Conservation (phyloP, 2,329 filamentous ascomycete species). For the Fusarium humuli region DNA sequence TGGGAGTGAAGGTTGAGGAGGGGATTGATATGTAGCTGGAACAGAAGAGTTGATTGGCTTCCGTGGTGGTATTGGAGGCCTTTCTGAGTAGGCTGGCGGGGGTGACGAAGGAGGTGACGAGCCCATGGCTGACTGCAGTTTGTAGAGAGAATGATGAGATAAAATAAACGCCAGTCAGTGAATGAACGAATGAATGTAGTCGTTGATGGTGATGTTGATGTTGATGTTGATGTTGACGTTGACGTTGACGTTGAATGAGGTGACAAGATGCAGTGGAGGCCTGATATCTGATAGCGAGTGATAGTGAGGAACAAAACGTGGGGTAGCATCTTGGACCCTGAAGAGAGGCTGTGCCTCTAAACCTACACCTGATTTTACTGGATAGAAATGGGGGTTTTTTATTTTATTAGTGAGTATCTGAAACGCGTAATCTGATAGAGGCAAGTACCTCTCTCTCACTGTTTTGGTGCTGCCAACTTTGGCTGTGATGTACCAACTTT, state of each 20-base stretch:
- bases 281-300: neutral
- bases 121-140: slow-evolving; percentile 15
- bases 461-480: slow-evolving; percentile 15
- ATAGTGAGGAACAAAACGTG: slow-evolving; percentile 18
- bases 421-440: slow-evolving; percentile 8
- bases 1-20: neutral
- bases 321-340: slow-evolving; percentile 20
- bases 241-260: slow-evolving; percentile 4
- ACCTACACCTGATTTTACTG: neutral
- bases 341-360: slow-evolving; percentile 16
- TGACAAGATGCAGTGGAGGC: neutral
- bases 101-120: slow-evolving; percentile 19
- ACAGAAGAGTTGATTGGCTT: slow-evolving; percentile 24
- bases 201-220: neutral
- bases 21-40: slow-evolving; percentile 10
- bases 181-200: neutral
- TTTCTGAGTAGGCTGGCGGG: slow-evolving; percentile 34
- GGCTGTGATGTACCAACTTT: slow-evolving; percentile 1
- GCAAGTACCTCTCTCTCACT: neutral
- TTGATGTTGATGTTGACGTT: neutral
- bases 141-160: neutral
- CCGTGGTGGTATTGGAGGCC: slow-evolving; percentile 29
- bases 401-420: slow-evolving; percentile 9
- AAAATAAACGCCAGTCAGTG: neutral
- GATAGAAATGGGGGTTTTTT: neutral